Evolutionary conservation across 208 protist genomes (phyloP), one percentile per base, ranked within the genome.

Genomic region (Leishmania amazonensis): DNA sequence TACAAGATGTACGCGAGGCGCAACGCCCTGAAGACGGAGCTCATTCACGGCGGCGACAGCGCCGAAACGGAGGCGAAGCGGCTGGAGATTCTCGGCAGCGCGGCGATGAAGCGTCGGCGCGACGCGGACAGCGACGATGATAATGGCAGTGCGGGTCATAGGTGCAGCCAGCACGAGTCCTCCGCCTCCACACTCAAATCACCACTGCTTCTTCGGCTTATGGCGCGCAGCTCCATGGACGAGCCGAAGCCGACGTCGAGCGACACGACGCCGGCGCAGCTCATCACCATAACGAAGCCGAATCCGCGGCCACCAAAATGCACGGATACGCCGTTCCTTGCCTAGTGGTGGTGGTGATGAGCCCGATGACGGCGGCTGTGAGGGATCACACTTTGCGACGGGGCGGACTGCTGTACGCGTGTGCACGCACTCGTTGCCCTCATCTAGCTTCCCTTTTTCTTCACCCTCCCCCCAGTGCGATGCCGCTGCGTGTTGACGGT

Each of bases 1-100:
- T 89, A 87, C 72, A 87, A 88, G n/a, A 95, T 94, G 92, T 97
- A 97, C 82, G 88, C 91, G 2, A 97, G 96, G 85, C 91, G 93
- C 45, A 93, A 95, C 78, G 90, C 88, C 4, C 87, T 96, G 19
- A 97, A 97, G 81, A 97, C 93, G 45, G 94, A 97, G 88, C 79
- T 93, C 21, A 80, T 97, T 65, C 87, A 88, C 5, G 80, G 79
- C 3, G 76, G 51, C 31, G 84, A 87, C 79, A 87, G 80, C 58
- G 83, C 76, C 0, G 81, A 87, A 2, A 87, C 76, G 47, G 83
- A 91, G 47, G 83, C 68, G 28, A 84, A 89, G 54, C 75, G 82
- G 5, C 47, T 54, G 6, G 93, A 96, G 73, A 96, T 96, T 75
- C 83, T 96, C 24, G 93, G 93, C 47, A 78, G 80, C 62, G 89